Evolutionary conservation across 345 rosid genomes (phyloP), one percentile per base, ranked within the genome.

Genomic region (Brassica cretica): DNA sequence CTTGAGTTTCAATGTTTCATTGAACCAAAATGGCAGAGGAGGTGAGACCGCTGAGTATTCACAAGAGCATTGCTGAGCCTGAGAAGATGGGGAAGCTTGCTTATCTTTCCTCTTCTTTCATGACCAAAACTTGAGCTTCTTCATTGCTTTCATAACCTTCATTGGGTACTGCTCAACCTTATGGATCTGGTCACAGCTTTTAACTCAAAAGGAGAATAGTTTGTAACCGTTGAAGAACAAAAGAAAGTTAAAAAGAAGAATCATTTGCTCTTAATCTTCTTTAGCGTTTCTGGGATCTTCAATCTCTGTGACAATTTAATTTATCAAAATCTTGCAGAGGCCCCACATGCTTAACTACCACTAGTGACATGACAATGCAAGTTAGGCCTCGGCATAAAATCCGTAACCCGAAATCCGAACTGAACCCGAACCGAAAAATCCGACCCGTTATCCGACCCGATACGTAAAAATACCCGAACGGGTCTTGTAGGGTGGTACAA

Each of bases 81-180:
- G 55, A 7, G 68, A 64, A 8, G 70, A 64, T 64, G 68, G 39
- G 24, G 67, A 30, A 24, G 51, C 49, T 15, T 76, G 75, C 51
- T 78, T 66, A 1, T 66, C 70, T 35, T 66, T 86, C 75, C 79
- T 84, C 72, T 78, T 78, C 84, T 84, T 88, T 66, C 76, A 82
- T n/a, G 89, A 82, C 89, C 88, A 88, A 75, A 88, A 81, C 77
- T 78, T 85, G 75, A 86, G 87, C 80, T 82, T 85, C 83, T 85
- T 85, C 80, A 75, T 75, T 51, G 85, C 85, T 79, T 84, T 92
- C 46, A 90, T 75, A 84, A 88, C 80, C 67, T 84, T 85, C 87
- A 81, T 79, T 64, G 71, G 29, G 60, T 19, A 5, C 68, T 44
- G 53, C 19, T 15, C 5, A 16, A 53, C 16, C 71, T 71, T 11